Percentiles rank a stretch among this genome's conserved stretches.
Conservation (phyloP, 148 eudicot species). For the Limonium bicolor region DNA sequence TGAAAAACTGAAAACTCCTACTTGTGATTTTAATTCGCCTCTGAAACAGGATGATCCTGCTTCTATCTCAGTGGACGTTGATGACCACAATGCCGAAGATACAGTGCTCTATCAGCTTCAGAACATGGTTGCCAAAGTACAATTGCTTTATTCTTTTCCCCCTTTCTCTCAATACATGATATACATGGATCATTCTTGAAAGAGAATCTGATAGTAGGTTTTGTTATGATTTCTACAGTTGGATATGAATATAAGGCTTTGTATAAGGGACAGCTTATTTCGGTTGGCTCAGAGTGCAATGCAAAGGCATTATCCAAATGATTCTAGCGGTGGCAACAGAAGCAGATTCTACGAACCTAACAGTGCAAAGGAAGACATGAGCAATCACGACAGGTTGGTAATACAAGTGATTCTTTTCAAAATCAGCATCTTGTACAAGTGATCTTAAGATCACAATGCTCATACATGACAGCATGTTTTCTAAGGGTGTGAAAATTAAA, state of each 20-base stretch:
- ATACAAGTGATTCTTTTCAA: too few relatives aligned
- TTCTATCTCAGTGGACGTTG: slow-evolving; percentile 15
- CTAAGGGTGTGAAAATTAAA: too few relatives aligned
- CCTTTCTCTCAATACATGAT: too few relatives aligned
- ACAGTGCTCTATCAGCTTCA: slow-evolving; percentile 48
- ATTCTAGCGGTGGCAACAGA: slow-evolving; percentile 23
- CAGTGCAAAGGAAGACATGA: slow-evolving; percentile 18
- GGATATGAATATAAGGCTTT: slow-evolving; percentile 46
- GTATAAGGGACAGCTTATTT: slow-evolving; percentile 69
- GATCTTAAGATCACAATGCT: too few relatives aligned
- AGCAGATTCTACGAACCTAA: slow-evolving; percentile 14
- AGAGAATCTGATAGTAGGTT: not conserved
- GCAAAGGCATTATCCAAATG: slow-evolving; percentile 44
- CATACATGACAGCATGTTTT: too few relatives aligned
- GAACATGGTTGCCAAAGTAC: slow-evolving; percentile 40
- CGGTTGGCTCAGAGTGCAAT: slow-evolving; percentile 63
- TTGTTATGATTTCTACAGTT: slow-evolving; percentile 32
- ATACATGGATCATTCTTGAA: not conserved
- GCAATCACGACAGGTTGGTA: slow-evolving; percentile 42
- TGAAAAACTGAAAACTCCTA: slow-evolving; percentile 18
- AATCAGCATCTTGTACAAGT: too few relatives aligned
- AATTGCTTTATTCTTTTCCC: slow-evolving; percentile 1
- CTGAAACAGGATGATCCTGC: slow-evolving; percentile 23
- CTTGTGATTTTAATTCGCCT: slow-evolving; percentile 26
- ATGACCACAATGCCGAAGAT: slow-evolving; percentile 38